Evolutionary conservation across 805 yeast genomes (phyloP).

Genomic region (Candida glaebosa): DNA sequence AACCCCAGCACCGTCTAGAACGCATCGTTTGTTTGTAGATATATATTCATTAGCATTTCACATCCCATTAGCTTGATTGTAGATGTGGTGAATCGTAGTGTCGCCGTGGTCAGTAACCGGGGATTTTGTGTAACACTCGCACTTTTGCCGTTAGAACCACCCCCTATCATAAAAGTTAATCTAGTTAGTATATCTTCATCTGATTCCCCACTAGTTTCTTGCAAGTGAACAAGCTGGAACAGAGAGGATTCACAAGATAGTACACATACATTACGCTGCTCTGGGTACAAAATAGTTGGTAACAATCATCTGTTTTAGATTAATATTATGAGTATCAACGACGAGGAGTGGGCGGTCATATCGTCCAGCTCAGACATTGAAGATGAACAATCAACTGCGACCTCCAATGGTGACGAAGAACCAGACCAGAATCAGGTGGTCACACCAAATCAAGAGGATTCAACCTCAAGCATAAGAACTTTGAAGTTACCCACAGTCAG

Average conservation of each 20-base stretch:
- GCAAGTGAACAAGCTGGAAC: background rate
- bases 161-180: background rate
- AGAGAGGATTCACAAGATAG: too few species aligned
- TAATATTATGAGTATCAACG: slow-evolving; percentile 14
- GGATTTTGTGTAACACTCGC: background rate
- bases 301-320: too few species aligned
- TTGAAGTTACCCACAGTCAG: slow-evolving; percentile 14
- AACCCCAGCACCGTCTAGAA: too few species aligned
- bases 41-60: background rate
- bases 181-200: too few species aligned
- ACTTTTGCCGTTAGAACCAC: background rate
- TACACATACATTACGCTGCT: too few species aligned
- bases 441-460: slow-evolving; percentile 3
- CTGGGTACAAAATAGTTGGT: background rate
- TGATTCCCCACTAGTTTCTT: too few species aligned
- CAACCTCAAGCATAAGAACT: slow-evolving; percentile 15
- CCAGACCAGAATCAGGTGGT: too few species aligned
- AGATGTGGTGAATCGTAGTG: too few species aligned
- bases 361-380: slow-evolving; percentile 40
- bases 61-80: slow-evolving; percentile 1
- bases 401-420: slow-evolving; percentile 5
- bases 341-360: slow-evolving; percentile 45
- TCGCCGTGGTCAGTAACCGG: background rate
- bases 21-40: too few species aligned
- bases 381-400: slow-evolving; percentile 26